Percentiles rank a stretch among this genome's conserved stretches.
phyloP scores from a whole-genome alignment of 768 basidiomycete genomes.

The Pulveroboletus ravenelii region DNA sequence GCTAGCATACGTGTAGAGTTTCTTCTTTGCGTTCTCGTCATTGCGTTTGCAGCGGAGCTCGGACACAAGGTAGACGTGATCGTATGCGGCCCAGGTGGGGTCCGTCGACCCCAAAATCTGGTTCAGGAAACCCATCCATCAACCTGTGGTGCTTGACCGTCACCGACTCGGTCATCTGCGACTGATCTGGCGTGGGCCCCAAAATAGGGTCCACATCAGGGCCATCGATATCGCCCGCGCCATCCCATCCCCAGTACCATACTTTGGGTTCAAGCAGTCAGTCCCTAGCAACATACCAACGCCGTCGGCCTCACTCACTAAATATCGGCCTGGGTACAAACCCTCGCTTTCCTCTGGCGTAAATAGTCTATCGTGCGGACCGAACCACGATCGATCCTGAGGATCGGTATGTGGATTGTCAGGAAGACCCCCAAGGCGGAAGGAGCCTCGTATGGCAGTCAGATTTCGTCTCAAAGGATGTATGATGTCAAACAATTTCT shows the following conservation, averaged over 20 bases:
- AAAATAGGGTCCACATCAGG: no score
- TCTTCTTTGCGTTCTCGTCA: conserved; percentile 97
- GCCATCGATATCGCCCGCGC: no score
- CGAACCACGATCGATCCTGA: conserved; percentile 97
- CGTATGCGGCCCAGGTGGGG: conserved; percentile 56
- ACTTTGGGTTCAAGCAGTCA: conserved; percentile 36
- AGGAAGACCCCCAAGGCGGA: no score
- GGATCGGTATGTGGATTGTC: conserved; percentile 96
- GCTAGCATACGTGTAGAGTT: conserved; percentile 88
- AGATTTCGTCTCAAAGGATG: no score
- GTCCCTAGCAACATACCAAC: not conserved
- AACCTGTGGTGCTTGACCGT: no score
- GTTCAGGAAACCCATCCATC: conserved; percentile 55
- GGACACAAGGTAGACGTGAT: conserved; percentile 61
- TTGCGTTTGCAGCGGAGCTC: conserved; percentile 88
- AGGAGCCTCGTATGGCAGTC: no score
- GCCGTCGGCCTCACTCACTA: conserved; percentile 42
- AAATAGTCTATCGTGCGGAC: conserved; percentile 94
- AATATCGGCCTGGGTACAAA: conserved; percentile 81
- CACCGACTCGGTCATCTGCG: no score
- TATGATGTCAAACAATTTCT: no score
- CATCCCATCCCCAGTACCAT: no score
- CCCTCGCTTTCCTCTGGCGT: conserved; percentile 77
- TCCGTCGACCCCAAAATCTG: conserved; percentile 95
- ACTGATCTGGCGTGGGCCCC: no score